Percentiles rank a stretch among this genome's conserved stretches.
These are phyloP conservation scores for Cicer bijugum DNA, from an alignment of 306 rosid genomes.

Conservation along the genomic window DNA sequence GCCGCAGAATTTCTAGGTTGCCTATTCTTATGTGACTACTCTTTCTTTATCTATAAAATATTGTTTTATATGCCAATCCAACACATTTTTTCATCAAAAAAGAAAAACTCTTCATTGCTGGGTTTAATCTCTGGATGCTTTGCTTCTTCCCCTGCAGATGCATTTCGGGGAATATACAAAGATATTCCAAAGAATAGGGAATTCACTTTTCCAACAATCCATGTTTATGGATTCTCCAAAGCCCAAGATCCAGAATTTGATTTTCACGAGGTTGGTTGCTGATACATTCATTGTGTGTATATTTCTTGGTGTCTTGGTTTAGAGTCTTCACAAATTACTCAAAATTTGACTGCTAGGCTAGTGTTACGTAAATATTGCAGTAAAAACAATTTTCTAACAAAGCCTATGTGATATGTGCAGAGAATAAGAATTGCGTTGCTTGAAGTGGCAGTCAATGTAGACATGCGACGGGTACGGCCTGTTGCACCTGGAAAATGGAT, in stretches of 20 bases:
- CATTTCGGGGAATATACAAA: conserved; percentile 76
- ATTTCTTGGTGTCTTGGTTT: conserved; percentile 20
- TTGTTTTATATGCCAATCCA: conserved; percentile 24
- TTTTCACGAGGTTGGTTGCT: conserved; percentile 75
- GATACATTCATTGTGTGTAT: conserved; percentile 20
- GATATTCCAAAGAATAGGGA: conserved; percentile 55
- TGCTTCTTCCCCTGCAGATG: conserved; percentile 57
- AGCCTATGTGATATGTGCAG: conserved; percentile 53
- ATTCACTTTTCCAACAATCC: conserved; percentile 70
- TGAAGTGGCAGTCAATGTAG: conserved; percentile 79
- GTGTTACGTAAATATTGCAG: conserved; percentile 10
- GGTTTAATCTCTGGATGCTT: conserved; percentile 27
- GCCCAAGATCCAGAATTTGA: conserved; percentile 95
- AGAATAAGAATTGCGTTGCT: conserved; percentile 76
- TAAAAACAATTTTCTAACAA: conserved; percentile 22
- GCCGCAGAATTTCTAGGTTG: conserved; percentile 89
- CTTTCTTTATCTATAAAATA: conserved; percentile 11
- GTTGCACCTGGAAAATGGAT: conserved; percentile 99
- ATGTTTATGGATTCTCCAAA: conserved; percentile 94
- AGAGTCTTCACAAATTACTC: conserved; percentile 31
- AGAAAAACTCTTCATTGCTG: background rate
- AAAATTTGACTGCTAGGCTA: conserved; percentile 25
- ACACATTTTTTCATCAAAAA: conserved; percentile 38
- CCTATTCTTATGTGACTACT: conserved; percentile 28
- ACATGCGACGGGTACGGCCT: conserved; percentile 78